phyloP scores from a whole-genome alignment of 1,284 basidiomycete species.

The Veloboletus limbatus region DNA sequence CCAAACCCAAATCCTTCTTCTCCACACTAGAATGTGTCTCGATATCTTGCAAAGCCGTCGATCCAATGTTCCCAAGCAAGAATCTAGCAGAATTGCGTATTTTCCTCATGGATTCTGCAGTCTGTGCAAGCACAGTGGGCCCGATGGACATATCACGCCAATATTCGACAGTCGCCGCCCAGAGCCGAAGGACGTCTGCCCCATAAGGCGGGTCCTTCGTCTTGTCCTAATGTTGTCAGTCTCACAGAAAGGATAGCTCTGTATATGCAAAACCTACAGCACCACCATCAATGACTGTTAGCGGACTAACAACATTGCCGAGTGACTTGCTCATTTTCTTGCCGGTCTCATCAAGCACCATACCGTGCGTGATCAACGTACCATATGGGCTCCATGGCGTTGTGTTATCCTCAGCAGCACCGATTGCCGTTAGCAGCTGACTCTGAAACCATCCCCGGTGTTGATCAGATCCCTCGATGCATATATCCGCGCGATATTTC shows the following conservation, averaged over 20 bases:
- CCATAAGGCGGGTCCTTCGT: slow-evolving; percentile 80
- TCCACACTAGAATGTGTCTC: slow-evolving; percentile 35
- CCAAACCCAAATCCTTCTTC: slow-evolving; percentile 57
- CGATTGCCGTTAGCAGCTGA: slow-evolving; percentile 82
- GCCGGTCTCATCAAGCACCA: slow-evolving; percentile 89
- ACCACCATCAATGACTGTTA: slow-evolving; percentile 78
- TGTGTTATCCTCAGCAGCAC: slow-evolving; percentile 39
- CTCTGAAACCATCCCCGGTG: slow-evolving; percentile 99
- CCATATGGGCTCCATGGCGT: slow-evolving; percentile 67
- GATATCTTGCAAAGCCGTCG: slow-evolving; percentile 27
- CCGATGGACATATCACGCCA: slow-evolving; percentile 88
- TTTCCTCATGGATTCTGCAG: slow-evolving; percentile 79
- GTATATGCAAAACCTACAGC: slow-evolving; percentile 47
- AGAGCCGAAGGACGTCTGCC: slow-evolving; percentile 84
- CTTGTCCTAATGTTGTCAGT: slow-evolving; percentile 47
- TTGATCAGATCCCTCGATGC: slow-evolving; percentile 95
- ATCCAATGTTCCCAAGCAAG: slow-evolving; percentile 77
- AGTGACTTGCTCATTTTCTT: slow-evolving; percentile 99
- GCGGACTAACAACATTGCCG: slow-evolving; percentile 89
- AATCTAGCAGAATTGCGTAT: slow-evolving; percentile 91
- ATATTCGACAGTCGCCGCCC: slow-evolving; percentile 92
- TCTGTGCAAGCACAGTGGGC: slow-evolving; percentile 73
- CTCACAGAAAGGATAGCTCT: not conserved
- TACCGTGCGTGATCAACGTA: slow-evolving; percentile 91
- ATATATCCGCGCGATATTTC: slow-evolving; percentile 74